Conservation (phyloP, 495 filamentous ascomycete species). For the Aspergillus biplanus region DNA sequence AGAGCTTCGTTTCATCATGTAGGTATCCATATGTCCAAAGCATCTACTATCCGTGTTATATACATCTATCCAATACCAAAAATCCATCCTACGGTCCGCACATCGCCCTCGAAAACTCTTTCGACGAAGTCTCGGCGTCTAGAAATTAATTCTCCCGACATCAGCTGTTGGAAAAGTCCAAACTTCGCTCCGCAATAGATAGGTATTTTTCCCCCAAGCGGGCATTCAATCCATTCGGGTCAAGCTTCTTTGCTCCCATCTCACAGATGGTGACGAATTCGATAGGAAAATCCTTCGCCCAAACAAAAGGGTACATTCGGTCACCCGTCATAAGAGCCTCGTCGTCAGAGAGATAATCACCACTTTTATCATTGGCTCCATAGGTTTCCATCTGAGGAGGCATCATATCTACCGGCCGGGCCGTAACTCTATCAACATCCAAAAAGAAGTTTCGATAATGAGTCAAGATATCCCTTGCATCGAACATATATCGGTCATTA, state of each 20-base stretch:
- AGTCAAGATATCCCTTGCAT: slow-evolving; percentile 39
- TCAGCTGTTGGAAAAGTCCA: slow-evolving; percentile 21
- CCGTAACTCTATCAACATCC: slow-evolving; percentile 30
- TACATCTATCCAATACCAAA: neutral
- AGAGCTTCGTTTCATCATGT: neutral
- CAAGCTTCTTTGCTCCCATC: slow-evolving; percentile 73
- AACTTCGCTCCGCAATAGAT: slow-evolving; percentile 40
- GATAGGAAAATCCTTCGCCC: slow-evolving; percentile 64
- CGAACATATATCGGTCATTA: slow-evolving; percentile 36
- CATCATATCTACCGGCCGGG: no score
- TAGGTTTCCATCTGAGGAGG: slow-evolving; percentile 15
- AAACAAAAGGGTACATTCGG: slow-evolving; percentile 44
- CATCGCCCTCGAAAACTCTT: no score
- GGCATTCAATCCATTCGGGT: slow-evolving; percentile 35
- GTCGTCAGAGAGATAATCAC: neutral
- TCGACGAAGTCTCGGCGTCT: neutral
- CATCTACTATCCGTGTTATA: no score
- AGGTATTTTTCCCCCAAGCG: slow-evolving; percentile 49
- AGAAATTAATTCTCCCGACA: neutral
- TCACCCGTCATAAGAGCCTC: slow-evolving; percentile 7
- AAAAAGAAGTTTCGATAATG: slow-evolving; percentile 40
- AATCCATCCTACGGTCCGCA: no score
- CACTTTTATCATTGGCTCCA: no score
- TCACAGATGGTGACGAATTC: slow-evolving; percentile 71
- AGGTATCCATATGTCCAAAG: neutral